phyloP scores from a whole-genome alignment of 2,329 filamentous ascomycete genomes.

The Lasiodiplodia citricola region DNA sequence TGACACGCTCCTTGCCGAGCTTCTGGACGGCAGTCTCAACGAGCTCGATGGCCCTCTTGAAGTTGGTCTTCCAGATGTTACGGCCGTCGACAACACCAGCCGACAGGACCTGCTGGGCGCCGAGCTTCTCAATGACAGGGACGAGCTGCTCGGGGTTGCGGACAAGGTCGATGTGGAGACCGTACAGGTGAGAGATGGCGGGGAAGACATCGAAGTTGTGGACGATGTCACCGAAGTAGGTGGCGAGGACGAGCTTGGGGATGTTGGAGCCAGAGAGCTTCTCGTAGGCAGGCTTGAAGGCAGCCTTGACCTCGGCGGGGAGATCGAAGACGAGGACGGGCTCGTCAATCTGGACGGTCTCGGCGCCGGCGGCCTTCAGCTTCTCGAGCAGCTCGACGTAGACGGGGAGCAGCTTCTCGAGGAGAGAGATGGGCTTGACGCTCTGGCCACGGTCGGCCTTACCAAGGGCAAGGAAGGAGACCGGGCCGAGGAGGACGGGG shows the following conservation, averaged over 20 bases:
- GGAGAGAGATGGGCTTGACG: conserved; percentile 90
- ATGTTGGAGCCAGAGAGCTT: conserved; percentile 81
- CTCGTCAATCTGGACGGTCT: conserved; percentile 98
- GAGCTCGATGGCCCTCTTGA: conserved; percentile 90
- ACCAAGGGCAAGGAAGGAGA: conserved; percentile 95
- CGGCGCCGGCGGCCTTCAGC: conserved; percentile 95
- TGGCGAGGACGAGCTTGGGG: conserved; percentile 88
- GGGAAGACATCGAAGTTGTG: conserved; percentile 96
- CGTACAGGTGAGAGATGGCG: conserved; percentile 74
- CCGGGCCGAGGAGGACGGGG: conserved; percentile 92
- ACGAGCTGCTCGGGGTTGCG: conserved; percentile 98
- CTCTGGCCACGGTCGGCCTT: conserved; percentile 97
- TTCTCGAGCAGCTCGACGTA: conserved; percentile 91
- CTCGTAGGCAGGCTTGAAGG: conserved; percentile 98
- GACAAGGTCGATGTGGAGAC: conserved; percentile 93
- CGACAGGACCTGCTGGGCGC: conserved; percentile 87
- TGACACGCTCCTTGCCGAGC: conserved; percentile 95
- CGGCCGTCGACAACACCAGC: conserved; percentile 97
- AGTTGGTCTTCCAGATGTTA: conserved; percentile 99
- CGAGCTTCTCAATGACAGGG: conserved; percentile 79
- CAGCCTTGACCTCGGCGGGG: conserved; percentile 85
- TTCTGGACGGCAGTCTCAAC: conserved; percentile 92
- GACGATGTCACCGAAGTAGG: conserved; percentile 99
- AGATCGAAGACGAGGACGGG: conserved; percentile 96
- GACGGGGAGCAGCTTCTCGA: conserved; percentile 90